Evolutionary conservation across 2,329 filamentous ascomycete genomes (phyloP).

Genomic region (Xylariaceae sp.): DNA sequence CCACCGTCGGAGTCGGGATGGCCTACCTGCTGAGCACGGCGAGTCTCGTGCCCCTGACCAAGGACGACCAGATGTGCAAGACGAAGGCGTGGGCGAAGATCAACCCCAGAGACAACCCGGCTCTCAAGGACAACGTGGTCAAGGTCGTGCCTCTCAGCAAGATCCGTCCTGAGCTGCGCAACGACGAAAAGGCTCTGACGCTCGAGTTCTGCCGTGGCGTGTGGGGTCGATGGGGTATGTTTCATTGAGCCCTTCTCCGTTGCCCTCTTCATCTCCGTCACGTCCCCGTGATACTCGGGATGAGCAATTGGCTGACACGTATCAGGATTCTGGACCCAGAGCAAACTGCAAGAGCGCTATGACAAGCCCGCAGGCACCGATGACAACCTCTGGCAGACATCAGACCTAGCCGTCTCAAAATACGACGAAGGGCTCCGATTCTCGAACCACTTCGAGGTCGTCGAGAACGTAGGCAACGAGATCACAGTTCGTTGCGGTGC

Average conservation of each 20-base stretch:
- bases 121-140: constrained; percentile 59
- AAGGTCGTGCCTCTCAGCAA: constrained; percentile 57
- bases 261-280: background rate
- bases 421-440: constrained; percentile 29
- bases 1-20: constrained; percentile 44
- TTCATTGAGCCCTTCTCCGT: background rate
- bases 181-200: constrained; percentile 53
- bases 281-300: background rate
- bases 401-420: constrained; percentile 28
- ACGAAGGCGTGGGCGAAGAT: constrained; percentile 51
- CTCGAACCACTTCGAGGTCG: constrained; percentile 34
- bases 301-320: constrained; percentile 4
- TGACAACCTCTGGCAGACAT: constrained; percentile 29
- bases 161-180: constrained; percentile 59
- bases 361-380: constrained; percentile 31
- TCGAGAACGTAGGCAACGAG: constrained; percentile 28
- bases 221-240: constrained; percentile 60
- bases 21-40: constrained; percentile 51
- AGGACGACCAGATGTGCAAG: constrained; percentile 57
- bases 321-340: constrained; percentile 44
- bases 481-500: constrained; percentile 31
- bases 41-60: constrained; percentile 50
- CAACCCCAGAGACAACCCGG: constrained; percentile 59
- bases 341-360: constrained; percentile 30
- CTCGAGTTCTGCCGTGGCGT: constrained; percentile 63